Evolutionary conservation across 345 rosid genomes (phyloP).

Genomic region (Citrus australasica): DNA sequence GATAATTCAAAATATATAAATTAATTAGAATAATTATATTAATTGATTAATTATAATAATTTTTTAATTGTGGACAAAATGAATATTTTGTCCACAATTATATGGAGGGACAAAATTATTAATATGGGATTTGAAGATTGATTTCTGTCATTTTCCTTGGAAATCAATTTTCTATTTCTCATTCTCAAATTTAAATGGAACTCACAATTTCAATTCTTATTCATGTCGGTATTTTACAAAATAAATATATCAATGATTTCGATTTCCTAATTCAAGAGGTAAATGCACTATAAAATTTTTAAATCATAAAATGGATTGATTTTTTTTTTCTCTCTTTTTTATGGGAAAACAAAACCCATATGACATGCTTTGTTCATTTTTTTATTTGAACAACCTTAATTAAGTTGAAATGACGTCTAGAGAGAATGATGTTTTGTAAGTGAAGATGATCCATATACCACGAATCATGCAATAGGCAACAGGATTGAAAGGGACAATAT

Average conservation of each 20-base stretch:
- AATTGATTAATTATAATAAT: too few species aligned
- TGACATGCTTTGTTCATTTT: background rate
- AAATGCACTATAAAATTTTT: background rate
- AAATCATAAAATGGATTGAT: background rate
- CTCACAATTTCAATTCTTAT: fast-evolving
- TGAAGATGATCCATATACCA: background rate
- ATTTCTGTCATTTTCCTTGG: fast-evolving
- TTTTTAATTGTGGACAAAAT: too few species aligned
- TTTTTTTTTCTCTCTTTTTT: too few species aligned
- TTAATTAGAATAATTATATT: too few species aligned
- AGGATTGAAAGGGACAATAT: background rate
- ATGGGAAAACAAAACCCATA: background rate
- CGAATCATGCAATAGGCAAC: background rate
- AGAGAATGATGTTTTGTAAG: background rate
- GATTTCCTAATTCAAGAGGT: too few species aligned
- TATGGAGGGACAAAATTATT: too few species aligned
- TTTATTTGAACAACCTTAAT: background rate
- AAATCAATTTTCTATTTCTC: fast-evolving
- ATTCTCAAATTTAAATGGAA: too few species aligned
- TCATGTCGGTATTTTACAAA: fast-evolving
- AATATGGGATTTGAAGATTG: too few species aligned
- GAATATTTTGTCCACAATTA: too few species aligned
- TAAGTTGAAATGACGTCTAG: background rate
- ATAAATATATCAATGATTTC: fast-evolving
- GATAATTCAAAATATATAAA: too few species aligned